Evolutionary conservation across 257 asterid species (phyloP).

Genomic region (Lycium barbarum): DNA sequence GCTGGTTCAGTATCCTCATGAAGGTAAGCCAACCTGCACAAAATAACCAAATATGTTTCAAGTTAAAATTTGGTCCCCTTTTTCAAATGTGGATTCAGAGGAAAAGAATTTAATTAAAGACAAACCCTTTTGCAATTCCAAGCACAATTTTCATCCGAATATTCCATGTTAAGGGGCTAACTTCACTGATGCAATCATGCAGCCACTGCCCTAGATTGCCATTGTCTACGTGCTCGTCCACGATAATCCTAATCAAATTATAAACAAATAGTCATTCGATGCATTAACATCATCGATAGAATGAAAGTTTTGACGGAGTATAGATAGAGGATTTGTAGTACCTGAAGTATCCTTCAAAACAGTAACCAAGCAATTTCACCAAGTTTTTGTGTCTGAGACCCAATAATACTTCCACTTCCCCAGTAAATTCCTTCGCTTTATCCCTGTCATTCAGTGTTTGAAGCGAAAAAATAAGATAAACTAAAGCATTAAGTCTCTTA

Average conservation of each 20-base stretch:
- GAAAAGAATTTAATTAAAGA: not conserved
- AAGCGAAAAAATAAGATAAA: not conserved
- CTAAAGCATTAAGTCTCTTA: not conserved
- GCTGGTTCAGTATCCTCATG: slow-evolving; percentile 62
- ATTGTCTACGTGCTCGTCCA: slow-evolving; percentile 59
- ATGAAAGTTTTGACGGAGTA: not conserved
- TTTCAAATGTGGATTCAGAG: not conserved
- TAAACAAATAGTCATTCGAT: not conserved
- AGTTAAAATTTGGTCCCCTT: not conserved
- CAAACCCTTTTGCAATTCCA: slow-evolving; percentile 77
- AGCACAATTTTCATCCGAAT: slow-evolving; percentile 55
- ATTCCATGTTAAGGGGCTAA: slow-evolving; percentile 59
- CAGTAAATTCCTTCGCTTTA: slow-evolving; percentile 38
- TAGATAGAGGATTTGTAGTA: slow-evolving; percentile 11
- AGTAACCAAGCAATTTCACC: slow-evolving; percentile 65
- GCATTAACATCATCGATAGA: not conserved
- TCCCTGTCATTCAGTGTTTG: slow-evolving; percentile 35
- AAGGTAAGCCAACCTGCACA: slow-evolving; percentile 48
- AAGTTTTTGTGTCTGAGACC: slow-evolving; percentile 58
- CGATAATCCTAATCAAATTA: slow-evolving; percentile 48
- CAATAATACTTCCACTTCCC: slow-evolving; percentile 51
- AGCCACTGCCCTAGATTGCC: slow-evolving; percentile 63
- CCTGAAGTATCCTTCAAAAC: slow-evolving; percentile 59
- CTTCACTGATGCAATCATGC: slow-evolving; percentile 39
- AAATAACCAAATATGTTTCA: not conserved